phyloP scores from a whole-genome alignment of 2,329 filamentous ascomycete genomes.

The Cercospora beticola region DNA sequence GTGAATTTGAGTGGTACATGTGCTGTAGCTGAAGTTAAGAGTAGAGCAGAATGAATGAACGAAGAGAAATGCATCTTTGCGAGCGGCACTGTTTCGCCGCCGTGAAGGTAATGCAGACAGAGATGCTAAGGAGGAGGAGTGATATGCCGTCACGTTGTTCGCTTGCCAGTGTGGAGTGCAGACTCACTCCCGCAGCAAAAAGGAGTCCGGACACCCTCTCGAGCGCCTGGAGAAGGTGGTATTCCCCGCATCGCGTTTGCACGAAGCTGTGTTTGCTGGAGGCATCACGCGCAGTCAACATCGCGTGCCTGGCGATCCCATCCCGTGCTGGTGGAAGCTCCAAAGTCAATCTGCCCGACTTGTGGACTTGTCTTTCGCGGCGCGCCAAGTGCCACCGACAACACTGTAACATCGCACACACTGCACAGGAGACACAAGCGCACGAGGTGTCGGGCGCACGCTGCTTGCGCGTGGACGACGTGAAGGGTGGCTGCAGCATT shows the following conservation, averaged over 20 bases:
- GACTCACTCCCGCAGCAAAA: too few species aligned
- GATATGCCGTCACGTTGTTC: not conserved
- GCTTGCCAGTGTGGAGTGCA: not conserved
- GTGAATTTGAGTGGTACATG: not conserved
- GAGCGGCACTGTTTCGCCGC: not conserved
- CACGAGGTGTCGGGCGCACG: not conserved
- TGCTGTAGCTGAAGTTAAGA: constrained; percentile 1
- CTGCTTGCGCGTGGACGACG: not conserved
- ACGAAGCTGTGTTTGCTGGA: not conserved
- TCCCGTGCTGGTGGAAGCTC: not conserved
- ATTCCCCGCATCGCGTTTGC: not conserved
- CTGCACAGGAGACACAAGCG: not conserved
- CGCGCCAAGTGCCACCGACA: not conserved
- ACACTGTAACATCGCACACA: not conserved
- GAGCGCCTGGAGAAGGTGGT: too few species aligned
- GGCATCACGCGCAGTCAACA: not conserved
- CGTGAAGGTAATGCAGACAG: not conserved
- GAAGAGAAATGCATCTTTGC: constrained; percentile 10
- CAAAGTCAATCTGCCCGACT: not conserved
- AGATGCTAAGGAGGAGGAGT: not conserved
- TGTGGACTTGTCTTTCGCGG: not conserved
- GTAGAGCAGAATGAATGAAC: constrained; percentile 1
- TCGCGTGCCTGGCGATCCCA: not conserved
- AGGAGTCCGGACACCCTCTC: not conserved
- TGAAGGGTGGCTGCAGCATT: not conserved